phyloP scores from a whole-genome alignment of 371 early-diverging fungal species.

The Umbelopsis sp. region DNA sequence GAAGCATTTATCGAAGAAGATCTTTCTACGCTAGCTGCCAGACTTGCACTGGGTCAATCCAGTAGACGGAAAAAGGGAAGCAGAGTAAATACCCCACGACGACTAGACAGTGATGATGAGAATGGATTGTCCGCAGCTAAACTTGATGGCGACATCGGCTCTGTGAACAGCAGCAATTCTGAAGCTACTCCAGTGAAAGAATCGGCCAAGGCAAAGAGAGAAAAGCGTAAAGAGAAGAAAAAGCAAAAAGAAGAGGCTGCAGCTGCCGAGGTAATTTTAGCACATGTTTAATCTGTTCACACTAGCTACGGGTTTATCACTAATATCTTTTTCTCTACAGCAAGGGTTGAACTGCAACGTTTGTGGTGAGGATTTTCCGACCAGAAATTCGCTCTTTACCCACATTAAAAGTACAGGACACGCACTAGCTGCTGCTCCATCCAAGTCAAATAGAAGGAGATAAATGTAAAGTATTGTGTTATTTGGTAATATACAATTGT shows the following conservation, averaged over 20 bases:
- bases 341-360: constrained; percentile 62
- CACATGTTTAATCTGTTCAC: too few relatives aligned
- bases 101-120: constrained; percentile 25
- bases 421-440: constrained; percentile 53
- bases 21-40: constrained; percentile 32
- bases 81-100: constrained; percentile 16
- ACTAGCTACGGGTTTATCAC: too few relatives aligned
- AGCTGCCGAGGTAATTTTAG: constrained; percentile 3
- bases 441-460: constrained; percentile 21
- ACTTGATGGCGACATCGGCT: background rate
- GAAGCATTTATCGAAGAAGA: constrained; percentile 36
- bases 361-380: constrained; percentile 61
- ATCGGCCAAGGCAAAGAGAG: constrained; percentile 46
- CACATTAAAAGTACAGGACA: constrained; percentile 80
- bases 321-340: background rate
- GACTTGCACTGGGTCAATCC: constrained; percentile 30
- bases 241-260: constrained; percentile 51
- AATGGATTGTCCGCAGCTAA: background rate
- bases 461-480: constrained; percentile 13
- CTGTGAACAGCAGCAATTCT: constrained; percentile 22
- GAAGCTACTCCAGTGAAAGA: constrained; percentile 37
- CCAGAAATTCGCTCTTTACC: constrained; percentile 72
- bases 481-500: background rate
- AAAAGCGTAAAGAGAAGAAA: constrained; percentile 53
- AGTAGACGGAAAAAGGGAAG: constrained; percentile 24